Base-by-base conservation (phyloP, 2,329 filamentous ascomycete genomes). In the Akanthomyces lecanii region DNA sequence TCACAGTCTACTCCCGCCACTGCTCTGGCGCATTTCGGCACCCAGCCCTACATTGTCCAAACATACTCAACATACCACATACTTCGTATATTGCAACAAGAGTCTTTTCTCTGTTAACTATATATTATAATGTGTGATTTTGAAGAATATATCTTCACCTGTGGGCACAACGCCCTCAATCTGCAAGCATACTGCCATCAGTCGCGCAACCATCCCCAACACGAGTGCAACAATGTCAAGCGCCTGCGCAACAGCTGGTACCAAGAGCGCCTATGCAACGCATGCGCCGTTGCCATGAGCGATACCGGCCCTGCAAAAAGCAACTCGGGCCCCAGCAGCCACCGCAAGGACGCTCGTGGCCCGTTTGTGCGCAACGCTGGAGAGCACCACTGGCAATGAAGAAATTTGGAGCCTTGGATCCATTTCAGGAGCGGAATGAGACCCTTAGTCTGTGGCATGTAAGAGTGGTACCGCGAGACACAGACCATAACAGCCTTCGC, bases 111-210 rank as follows among this genome's bases (percentile, higher is more conserved):
- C 11, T 33, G 2, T 6, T 16, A 21, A 30, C 11, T 36, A n/a
- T 21, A 11, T 21, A 23, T 7, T 12, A 54, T 23, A 48, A 63
- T 91, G 88, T 91, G 88, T 68, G 84, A 89, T 71, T 91, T 79
- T 73, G 89, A 92, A 71, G 84, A 87, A 66, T 89, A 89, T 67
- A 73, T 84, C 64, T 92, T 89, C 72, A 75, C 72, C 58, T 93
- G 89, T 76, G 79, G 79, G 36, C 89, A 91, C 75, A 81, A 79
- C 5, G 76, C 78, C 18, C 75, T 81, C 30, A 82, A 85, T 23
- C 78, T 90, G 36, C 85, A 87, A 70, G 86, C 85, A 28, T 83
- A 91, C 74, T 93, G 90, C 74, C 90, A 92, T 75, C 87, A 86
- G 67, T 88, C 89, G 6, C 86, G 90, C 64, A 91, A 90, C 71